A percentile compares a stretch with the other conserved stretches of the same genome.
phyloP scores from a whole-genome alignment of 75 land plant species.

The Cupressus sempervirens region DNA sequence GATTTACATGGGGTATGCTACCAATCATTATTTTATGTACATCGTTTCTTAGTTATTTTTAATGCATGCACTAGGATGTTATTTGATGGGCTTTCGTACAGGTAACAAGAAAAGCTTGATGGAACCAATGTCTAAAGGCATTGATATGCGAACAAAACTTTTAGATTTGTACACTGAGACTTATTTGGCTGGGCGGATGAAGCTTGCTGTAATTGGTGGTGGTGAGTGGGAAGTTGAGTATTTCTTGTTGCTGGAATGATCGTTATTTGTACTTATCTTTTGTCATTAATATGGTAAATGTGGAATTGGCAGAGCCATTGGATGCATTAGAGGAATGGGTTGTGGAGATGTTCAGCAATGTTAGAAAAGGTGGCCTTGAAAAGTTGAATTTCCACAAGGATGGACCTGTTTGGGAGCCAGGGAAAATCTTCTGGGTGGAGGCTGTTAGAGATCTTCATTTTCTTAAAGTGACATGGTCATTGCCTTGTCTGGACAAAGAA shows the following conservation, averaged over 20 bases:
- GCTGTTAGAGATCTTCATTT: constrained; percentile 84
- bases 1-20: constrained; percentile 88
- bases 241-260: neutral
- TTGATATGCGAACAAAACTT: constrained; percentile 75
- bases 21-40: neutral
- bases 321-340: constrained; percentile 74
- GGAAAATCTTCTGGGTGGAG: constrained; percentile 65
- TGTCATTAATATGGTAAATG: neutral
- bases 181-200: constrained; percentile 86
- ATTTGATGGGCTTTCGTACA: constrained; percentile 15
- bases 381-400: constrained; percentile 23
- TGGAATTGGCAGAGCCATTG: neutral
- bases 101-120: constrained; percentile 88
- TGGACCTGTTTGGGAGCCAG: constrained; percentile 78
- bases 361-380: constrained; percentile 39
- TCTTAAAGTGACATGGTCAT: constrained; percentile 75
- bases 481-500: constrained; percentile 69
- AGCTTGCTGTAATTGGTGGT: constrained; percentile 91
- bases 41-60: neutral
- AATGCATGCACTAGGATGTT: neutral
- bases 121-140: constrained; percentile 79
- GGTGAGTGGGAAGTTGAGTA: constrained; percentile 46
- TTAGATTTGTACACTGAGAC: constrained; percentile 60
- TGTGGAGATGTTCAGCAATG: constrained; percentile 61
- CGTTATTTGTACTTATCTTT: neutral